A percentile compares a stretch with the other conserved stretches of the same genome.
Conservation (phyloP, 345 rosid genomes). For the Eucalyptus pauciflora region DNA sequence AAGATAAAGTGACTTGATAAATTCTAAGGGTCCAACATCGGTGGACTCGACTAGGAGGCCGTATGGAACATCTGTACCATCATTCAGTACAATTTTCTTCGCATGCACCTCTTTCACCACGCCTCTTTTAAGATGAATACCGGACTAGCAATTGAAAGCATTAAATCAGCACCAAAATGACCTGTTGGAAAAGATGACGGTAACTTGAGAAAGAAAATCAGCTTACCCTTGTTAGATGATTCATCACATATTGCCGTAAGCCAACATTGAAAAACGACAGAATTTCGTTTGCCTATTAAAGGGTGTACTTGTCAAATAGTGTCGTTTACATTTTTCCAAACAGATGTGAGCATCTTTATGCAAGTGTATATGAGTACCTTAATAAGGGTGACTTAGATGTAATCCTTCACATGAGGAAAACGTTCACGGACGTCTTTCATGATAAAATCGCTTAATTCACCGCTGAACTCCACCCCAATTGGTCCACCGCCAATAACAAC, state of each 20-base stretch:
- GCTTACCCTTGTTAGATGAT: conserved; percentile 34
- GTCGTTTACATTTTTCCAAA: not conserved
- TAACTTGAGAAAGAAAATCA: not conserved
- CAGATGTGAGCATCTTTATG: not conserved
- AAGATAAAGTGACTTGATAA: conserved; percentile 39
- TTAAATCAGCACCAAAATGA: not conserved
- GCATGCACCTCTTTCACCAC: conserved; percentile 49
- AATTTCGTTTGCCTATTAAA: conserved; percentile 65
- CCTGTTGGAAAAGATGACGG: not conserved
- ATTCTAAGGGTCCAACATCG: conserved; percentile 77
- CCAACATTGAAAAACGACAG: conserved; percentile 25
- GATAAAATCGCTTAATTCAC: conserved; percentile 91
- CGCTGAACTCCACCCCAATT: conserved; percentile 88
- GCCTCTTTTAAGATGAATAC: conserved; percentile 35
- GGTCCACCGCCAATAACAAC: conserved; percentile 97
- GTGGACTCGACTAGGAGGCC: conserved; percentile 90
- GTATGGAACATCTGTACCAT: conserved; percentile 64
- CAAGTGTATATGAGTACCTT: conserved; percentile 32
- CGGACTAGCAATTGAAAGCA: conserved; percentile 11
- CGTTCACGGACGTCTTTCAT: conserved; percentile 71
- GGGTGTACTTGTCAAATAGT: not conserved
- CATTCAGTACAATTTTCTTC: conserved; percentile 37
- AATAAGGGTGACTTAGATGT: conserved; percentile 73
- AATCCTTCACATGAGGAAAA: conserved; percentile 57
- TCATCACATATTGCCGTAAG: conserved; percentile 17